phyloP scores from a whole-genome alignment of 2,329 filamentous ascomycete species.

The Coniella vitis region DNA sequence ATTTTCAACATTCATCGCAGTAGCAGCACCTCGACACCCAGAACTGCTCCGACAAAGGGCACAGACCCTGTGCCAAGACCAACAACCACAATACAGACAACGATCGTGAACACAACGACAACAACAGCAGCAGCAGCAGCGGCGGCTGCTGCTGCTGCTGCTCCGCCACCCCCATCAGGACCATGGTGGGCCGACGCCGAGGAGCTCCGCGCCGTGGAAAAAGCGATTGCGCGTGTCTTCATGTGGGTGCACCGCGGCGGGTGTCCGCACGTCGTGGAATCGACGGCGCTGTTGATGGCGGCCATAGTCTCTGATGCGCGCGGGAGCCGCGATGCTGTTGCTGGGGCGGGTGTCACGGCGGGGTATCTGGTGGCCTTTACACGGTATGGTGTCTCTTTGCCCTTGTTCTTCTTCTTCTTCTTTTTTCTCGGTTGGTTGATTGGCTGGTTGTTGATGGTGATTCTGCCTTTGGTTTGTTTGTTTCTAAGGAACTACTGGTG shows the following conservation, averaged over 20 bases:
- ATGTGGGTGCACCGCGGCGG: constrained; percentile 68
- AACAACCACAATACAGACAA: background rate
- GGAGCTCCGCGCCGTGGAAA: constrained; percentile 21
- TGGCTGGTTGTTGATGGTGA: too few relatives aligned
- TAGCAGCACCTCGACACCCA: too few relatives aligned
- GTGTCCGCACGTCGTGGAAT: constrained; percentile 74
- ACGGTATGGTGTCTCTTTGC: constrained; percentile 43
- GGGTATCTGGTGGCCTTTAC: constrained; percentile 71
- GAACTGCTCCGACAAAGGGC: too few relatives aligned
- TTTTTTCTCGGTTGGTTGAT: background rate
- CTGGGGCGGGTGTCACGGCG: constrained; percentile 42
- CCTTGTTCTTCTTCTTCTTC: constrained; percentile 3
- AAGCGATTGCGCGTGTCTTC: constrained; percentile 51
- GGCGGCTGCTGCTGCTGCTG: constrained; percentile 2
- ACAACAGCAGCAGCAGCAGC: background rate
- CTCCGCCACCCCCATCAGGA: constrained; percentile 9
- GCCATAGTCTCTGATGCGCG: constrained; percentile 59
- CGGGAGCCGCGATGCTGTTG: constrained; percentile 19
- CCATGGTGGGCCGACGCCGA: constrained; percentile 3
- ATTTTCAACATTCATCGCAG: constrained; percentile 11
- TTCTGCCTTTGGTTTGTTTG: too few relatives aligned
- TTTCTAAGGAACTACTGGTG: too few relatives aligned
- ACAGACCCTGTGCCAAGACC: background rate
- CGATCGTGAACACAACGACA: background rate
- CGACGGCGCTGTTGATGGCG: constrained; percentile 65